Evolutionary conservation across 768 basidiomycete genomes (phyloP).

Genomic region (Psilocybe cyanescens): DNA sequence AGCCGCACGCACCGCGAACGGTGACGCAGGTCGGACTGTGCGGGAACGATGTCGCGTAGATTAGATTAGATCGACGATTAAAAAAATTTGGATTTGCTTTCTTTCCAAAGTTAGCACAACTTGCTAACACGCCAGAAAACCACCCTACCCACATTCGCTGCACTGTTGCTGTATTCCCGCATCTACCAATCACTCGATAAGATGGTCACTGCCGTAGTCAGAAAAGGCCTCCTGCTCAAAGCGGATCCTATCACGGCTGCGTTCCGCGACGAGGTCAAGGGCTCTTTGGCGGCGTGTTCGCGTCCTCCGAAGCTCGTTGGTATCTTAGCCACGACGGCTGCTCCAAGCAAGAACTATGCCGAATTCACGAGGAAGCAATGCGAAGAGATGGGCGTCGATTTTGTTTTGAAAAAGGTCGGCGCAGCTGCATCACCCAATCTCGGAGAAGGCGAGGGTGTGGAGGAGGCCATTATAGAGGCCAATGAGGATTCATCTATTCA

Average conservation of each 20-base stretch:
- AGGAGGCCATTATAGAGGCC: conserved; percentile 94
- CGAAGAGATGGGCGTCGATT: conserved; percentile 84
- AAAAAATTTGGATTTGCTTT: not conserved
- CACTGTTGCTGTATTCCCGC: not conserved
- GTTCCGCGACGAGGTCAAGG: conserved; percentile 73
- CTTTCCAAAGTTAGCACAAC: not conserved
- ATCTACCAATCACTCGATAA: not conserved
- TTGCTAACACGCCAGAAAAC: not conserved
- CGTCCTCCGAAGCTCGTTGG: conserved; percentile 81
- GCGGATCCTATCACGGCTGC: conserved; percentile 75
- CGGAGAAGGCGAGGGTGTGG: conserved; percentile 86
- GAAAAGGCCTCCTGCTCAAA: conserved; percentile 80
- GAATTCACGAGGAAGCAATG: conserved; percentile 94
- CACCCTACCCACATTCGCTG: not conserved
- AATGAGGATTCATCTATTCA: conserved; percentile 86
- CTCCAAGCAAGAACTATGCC: conserved; percentile 81
- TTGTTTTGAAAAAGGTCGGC: conserved; percentile 77
- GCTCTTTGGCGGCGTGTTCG: conserved; percentile 35
- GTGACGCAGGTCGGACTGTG: not conserved
- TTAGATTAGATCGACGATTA: conserved; percentile 18
- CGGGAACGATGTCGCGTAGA: not conserved
- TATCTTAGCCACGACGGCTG: conserved; percentile 84
- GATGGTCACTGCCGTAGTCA: conserved; percentile 28
- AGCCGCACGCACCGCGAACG: no score
- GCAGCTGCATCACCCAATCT: conserved; percentile 58